phyloP scores from a whole-genome alignment of 345 rosid genomes.

The Sisymbrium altissimum region DNA sequence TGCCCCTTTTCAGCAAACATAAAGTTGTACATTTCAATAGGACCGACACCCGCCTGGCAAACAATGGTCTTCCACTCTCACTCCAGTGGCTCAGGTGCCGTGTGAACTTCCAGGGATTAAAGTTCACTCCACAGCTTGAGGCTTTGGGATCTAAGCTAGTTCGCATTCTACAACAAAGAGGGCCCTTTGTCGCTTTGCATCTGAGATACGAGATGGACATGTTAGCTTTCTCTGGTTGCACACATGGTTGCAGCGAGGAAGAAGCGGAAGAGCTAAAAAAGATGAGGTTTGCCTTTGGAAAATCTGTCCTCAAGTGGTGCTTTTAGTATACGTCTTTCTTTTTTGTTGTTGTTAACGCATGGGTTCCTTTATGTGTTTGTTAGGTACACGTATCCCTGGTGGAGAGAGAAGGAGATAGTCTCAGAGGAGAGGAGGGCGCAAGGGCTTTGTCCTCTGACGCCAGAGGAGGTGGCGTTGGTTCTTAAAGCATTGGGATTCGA shows the following conservation, averaged over 20 bases:
- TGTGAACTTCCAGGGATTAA: constrained; percentile 83
- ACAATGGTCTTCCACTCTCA: constrained; percentile 64
- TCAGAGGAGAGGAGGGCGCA: constrained; percentile 76
- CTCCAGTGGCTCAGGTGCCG: constrained; percentile 92
- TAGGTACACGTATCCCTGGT: constrained; percentile 98
- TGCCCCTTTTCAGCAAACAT: constrained; percentile 68
- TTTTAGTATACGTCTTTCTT: background rate
- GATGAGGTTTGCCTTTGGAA: constrained; percentile 54
- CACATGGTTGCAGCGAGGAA: constrained; percentile 80
- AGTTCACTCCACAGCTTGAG: constrained; percentile 90
- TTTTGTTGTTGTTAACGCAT: background rate
- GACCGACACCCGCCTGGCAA: constrained; percentile 86
- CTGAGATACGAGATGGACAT: constrained; percentile 99
- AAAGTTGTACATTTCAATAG: constrained; percentile 85
- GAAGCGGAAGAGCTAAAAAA: constrained; percentile 90
- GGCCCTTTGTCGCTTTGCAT: constrained; percentile 87
- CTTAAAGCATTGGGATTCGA: constrained; percentile 75
- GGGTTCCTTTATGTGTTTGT: background rate
- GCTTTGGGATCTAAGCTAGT: constrained; percentile 76
- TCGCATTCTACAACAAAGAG: constrained; percentile 62
- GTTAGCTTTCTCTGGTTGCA: constrained; percentile 98
- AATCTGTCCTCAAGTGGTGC: background rate
- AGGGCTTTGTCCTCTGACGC: constrained; percentile 94
- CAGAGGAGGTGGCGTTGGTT: constrained; percentile 80
- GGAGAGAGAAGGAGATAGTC: constrained; percentile 96